Evolutionary conservation across 805 yeast genomes (phyloP).

Genomic region (Priceomyces haplophilus): DNA sequence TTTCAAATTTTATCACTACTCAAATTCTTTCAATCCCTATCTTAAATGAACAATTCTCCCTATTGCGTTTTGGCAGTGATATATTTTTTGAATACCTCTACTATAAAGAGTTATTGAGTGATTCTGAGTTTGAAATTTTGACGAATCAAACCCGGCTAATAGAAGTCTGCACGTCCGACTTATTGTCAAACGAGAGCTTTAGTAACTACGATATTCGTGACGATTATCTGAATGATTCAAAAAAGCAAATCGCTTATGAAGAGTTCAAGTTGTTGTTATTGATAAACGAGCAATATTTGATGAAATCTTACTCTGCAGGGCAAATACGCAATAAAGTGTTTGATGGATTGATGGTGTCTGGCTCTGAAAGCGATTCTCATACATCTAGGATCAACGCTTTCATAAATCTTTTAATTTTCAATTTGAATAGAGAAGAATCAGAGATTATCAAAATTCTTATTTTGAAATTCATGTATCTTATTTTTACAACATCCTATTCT

Average conservation of each 20-base stretch:
- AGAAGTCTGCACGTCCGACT: slow-evolving; percentile 25
- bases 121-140: slow-evolving; percentile 30
- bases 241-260: slow-evolving; percentile 52
- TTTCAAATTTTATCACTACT: slow-evolving; percentile 28
- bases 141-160: slow-evolving; percentile 27
- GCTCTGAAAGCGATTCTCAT: slow-evolving; percentile 11
- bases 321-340: slow-evolving; percentile 49
- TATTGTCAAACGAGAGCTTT: slow-evolving; percentile 33
- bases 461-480: slow-evolving; percentile 70
- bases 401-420: slow-evolving; percentile 53
- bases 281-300: slow-evolving; percentile 85
- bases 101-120: slow-evolving; percentile 31
- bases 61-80: slow-evolving; percentile 39
- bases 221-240: slow-evolving; percentile 50
- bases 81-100: slow-evolving; percentile 40
- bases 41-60: slow-evolving; percentile 25
- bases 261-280: slow-evolving; percentile 70
- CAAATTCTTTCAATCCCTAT: slow-evolving; percentile 20
- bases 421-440: slow-evolving; percentile 75
- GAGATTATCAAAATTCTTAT: slow-evolving; percentile 71
- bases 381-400: slow-evolving; percentile 54
- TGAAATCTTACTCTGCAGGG: slow-evolving; percentile 40
- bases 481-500: slow-evolving; percentile 65
- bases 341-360: slow-evolving; percentile 46
- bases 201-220: slow-evolving; percentile 31